Percentiles rank a stretch among this genome's conserved stretches.
Evolutionary conservation across 2,329 filamentous ascomycete genomes (phyloP).

Genomic region (Colletotrichum karsti): DNA sequence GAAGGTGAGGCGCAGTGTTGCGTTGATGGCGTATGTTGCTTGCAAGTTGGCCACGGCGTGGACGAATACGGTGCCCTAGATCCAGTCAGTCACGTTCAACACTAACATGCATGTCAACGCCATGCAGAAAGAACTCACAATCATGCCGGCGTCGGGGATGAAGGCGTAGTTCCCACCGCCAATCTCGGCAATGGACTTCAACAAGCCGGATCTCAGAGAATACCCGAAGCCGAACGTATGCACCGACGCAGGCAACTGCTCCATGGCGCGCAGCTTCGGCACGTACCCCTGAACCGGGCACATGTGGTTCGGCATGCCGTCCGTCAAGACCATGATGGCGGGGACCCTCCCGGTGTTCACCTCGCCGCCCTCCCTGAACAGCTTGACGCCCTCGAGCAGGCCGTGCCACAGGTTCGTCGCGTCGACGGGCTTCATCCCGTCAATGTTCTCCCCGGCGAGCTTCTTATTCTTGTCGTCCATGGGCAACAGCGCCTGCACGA

Average conservation of each 20-base stretch:
- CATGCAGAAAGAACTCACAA: constrained; percentile 42
- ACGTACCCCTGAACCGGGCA: constrained; percentile 62
- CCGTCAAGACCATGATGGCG: constrained; percentile 62
- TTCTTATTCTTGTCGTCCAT: constrained; percentile 59
- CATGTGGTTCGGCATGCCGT: constrained; percentile 64
- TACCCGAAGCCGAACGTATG: constrained; percentile 66
- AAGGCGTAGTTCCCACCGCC: constrained; percentile 67
- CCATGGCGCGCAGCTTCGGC: constrained; percentile 56
- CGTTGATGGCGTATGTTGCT: constrained; percentile 62
- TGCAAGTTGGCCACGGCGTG: constrained; percentile 70
- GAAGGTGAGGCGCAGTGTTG: constrained; percentile 51
- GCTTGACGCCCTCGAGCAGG: constrained; percentile 55
- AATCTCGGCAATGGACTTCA: constrained; percentile 68
- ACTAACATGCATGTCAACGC: too few relatives aligned
- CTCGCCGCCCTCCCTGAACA: constrained; percentile 48
- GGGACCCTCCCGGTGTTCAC: constrained; percentile 48
- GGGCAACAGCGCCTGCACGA: constrained; percentile 53
- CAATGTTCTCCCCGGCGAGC: constrained; percentile 49
- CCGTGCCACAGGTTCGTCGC: constrained; percentile 68
- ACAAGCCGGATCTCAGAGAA: constrained; percentile 55
- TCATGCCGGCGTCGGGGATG: constrained; percentile 70
- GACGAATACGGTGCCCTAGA: constrained; percentile 65
- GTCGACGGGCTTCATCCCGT: constrained; percentile 44
- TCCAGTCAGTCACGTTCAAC: background rate
- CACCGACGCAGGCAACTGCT: constrained; percentile 50